Evolutionary conservation across 805 yeast species (phyloP).

Genomic region (Yamadazyma scolyti): DNA sequence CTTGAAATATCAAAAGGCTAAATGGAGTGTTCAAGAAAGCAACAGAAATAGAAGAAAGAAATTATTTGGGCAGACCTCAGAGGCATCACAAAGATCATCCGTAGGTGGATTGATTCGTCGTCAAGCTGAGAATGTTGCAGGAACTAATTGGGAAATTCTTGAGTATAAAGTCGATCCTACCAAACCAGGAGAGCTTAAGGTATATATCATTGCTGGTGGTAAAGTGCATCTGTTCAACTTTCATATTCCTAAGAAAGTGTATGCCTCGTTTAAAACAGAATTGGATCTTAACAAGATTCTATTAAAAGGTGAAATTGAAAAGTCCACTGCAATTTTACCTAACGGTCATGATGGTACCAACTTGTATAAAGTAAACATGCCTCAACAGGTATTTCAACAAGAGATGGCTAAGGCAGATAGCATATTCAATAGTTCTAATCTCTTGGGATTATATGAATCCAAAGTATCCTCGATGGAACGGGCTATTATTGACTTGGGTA

Average conservation of each 20-base stretch:
- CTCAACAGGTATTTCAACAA: conserved; percentile 56
- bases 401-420: conserved; percentile 60
- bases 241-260: conserved; percentile 71
- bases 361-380: conserved; percentile 63
- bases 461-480: conserved; percentile 65
- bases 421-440: conserved; percentile 55
- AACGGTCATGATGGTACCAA: conserved; percentile 54
- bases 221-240: conserved; percentile 71
- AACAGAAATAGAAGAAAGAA: conserved; percentile 69
- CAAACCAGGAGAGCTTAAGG: conserved; percentile 74
- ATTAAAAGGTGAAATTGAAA: conserved; percentile 53
- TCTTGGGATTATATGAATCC: conserved; percentile 74
- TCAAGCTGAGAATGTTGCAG: conserved; percentile 77
- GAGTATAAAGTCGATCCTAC: conserved; percentile 56
- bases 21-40: conserved; percentile 78
- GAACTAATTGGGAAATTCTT: conserved; percentile 80
- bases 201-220: conserved; percentile 62
- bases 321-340: conserved; percentile 63
- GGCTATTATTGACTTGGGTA: conserved; percentile 76
- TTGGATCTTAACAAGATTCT: conserved; percentile 36
- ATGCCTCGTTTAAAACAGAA: conserved; percentile 57
- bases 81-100: conserved; percentile 49
- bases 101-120: conserved; percentile 69
- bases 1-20: conserved; percentile 73
- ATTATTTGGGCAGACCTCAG: conserved; percentile 68